Conservation (phyloP, 1,284 basidiomycete genomes). For the Xanthoconium separans region DNA sequence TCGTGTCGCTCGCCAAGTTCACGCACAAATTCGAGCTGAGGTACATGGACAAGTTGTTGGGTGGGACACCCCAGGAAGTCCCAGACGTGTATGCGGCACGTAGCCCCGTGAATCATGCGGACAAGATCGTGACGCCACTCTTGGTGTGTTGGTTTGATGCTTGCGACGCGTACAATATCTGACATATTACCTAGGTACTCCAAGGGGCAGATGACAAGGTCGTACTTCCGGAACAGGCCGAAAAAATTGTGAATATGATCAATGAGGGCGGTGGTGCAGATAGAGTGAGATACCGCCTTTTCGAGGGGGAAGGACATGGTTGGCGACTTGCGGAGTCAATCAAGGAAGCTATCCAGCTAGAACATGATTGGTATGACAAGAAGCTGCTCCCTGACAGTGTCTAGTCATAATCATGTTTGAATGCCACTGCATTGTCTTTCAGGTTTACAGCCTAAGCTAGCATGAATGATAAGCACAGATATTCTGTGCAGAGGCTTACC, state of each 20-base stretch:
- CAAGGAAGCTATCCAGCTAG: constrained; percentile 41
- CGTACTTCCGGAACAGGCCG: constrained; percentile 53
- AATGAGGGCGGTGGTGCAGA: constrained; percentile 36
- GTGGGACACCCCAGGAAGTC: constrained; percentile 41
- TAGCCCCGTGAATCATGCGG: constrained; percentile 28
- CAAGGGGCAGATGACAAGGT: constrained; percentile 51
- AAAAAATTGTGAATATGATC: constrained; percentile 45
- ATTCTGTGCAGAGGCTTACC: too few species aligned
- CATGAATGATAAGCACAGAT: too few species aligned
- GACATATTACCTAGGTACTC: constrained; percentile 36
- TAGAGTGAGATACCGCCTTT: constrained; percentile 45
- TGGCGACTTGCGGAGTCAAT: constrained; percentile 48
- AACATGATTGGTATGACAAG: constrained; percentile 34
- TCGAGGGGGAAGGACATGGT: constrained; percentile 55
- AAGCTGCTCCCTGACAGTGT: constrained; percentile 3
- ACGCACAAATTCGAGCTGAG: constrained; percentile 69
- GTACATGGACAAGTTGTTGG: constrained; percentile 56
- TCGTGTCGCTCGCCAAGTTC: constrained; percentile 46
- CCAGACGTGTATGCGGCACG: constrained; percentile 30
- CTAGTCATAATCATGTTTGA: not conserved
- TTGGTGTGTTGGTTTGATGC: constrained; percentile 16
- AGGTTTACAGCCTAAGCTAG: too few species aligned
- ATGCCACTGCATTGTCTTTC: too few species aligned
- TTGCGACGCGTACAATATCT: not conserved
- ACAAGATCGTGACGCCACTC: constrained; percentile 23